Evolutionary conservation across 2,329 filamentous ascomycete genomes (phyloP).

Genomic region (Zelopaecilomyces penicillatus): DNA sequence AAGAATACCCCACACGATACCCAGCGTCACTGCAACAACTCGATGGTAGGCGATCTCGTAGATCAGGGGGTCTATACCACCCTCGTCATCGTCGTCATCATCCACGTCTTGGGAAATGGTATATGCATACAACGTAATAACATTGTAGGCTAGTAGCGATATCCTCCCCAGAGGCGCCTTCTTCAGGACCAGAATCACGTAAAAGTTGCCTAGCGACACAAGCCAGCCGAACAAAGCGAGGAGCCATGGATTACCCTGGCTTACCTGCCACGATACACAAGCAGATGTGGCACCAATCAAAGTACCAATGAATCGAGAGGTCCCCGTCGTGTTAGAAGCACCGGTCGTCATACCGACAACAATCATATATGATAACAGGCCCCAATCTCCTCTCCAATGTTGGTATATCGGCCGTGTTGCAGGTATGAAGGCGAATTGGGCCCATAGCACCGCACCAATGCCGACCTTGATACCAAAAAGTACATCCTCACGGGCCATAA

Average conservation of each 20-base stretch:
- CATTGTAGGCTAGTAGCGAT: slow-evolving; percentile 91
- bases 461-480: slow-evolving; percentile 89
- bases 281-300: slow-evolving; percentile 71
- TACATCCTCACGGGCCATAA: slow-evolving; percentile 47
- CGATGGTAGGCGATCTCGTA: slow-evolving; percentile 81
- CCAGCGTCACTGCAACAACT: slow-evolving; percentile 75
- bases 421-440: slow-evolving; percentile 77
- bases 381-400: slow-evolving; percentile 94
- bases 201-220: slow-evolving; percentile 76
- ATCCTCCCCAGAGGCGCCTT: slow-evolving; percentile 90
- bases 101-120: slow-evolving; percentile 73
- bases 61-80: slow-evolving; percentile 74
- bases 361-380: slow-evolving; percentile 92
- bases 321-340: slow-evolving; percentile 86
- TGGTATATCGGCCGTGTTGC: slow-evolving; percentile 71
- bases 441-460: slow-evolving; percentile 79
- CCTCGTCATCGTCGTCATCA: slow-evolving; percentile 81
- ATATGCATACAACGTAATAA: slow-evolving; percentile 90
- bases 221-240: slow-evolving; percentile 78
- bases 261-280: slow-evolving; percentile 68
- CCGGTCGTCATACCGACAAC: slow-evolving; percentile 97
- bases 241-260: slow-evolving; percentile 62
- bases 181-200: slow-evolving; percentile 74
- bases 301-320: slow-evolving; percentile 79
- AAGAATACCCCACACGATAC: slow-evolving; percentile 86